Evolutionary conservation across 2,329 filamentous ascomycete genomes (phyloP).

Genomic region (Macrophomina phaseolina): DNA sequence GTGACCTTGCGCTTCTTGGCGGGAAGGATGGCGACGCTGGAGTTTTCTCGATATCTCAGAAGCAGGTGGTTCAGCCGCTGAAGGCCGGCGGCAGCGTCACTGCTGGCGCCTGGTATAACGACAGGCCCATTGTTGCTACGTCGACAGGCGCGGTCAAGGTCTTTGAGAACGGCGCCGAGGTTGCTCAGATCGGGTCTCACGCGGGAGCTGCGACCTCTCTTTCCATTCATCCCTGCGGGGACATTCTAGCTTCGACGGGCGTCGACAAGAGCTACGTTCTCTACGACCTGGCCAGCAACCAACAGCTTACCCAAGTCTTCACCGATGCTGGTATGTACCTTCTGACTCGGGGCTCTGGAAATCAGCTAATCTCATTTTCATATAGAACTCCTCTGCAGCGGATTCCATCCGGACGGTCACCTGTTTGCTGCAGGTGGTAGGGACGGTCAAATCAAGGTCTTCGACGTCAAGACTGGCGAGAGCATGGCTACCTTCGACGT

Average conservation of each 20-base stretch:
- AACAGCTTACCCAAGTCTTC: conserved; percentile 77
- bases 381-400: conserved; percentile 73
- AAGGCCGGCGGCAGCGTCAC: conserved; percentile 71
- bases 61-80: conserved; percentile 74
- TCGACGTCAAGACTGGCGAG: conserved; percentile 80
- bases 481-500: conserved; percentile 75
- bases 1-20: conserved; percentile 73
- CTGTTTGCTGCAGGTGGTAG: conserved; percentile 84
- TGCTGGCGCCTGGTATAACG: conserved; percentile 67
- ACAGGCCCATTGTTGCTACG: conserved; percentile 74
- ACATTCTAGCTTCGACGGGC: conserved; percentile 84
- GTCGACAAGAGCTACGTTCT: conserved; percentile 91
- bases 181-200: conserved; percentile 77
- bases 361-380: conserved; percentile 36
- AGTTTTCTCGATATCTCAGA: conserved; percentile 78
- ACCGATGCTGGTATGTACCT: conserved; percentile 73
- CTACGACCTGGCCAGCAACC: conserved; percentile 75
- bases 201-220: conserved; percentile 80
- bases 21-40: conserved; percentile 77
- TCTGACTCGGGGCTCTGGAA: neutral
- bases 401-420: conserved; percentile 97
- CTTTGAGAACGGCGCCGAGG: conserved; percentile 72
- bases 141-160: conserved; percentile 80
- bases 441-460: conserved; percentile 84
- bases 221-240: conserved; percentile 80